A percentile compares a stretch with the other conserved stretches of the same genome.
Conservation (phyloP, 768 basidiomycete genomes). For the Termitomyces eurrhizus region DNA sequence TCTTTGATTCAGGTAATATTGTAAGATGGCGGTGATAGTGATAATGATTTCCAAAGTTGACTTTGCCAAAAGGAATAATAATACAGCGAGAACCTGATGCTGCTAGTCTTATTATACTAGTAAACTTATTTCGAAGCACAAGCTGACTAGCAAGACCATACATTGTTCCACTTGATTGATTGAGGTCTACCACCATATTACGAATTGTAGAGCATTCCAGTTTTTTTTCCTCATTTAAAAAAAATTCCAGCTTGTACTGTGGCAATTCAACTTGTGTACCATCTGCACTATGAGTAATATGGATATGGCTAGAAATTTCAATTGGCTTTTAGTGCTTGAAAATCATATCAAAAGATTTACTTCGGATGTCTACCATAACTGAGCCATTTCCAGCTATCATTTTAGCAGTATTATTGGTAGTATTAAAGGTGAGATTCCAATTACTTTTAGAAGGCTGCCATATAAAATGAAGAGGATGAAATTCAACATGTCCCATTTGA, state of each 20-base stretch:
- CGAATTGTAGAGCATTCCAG: neutral
- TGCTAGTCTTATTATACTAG: neutral
- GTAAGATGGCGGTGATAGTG: neutral
- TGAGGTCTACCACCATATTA: neutral
- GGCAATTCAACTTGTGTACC: neutral
- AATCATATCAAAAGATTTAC: neutral
- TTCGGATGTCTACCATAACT: neutral
- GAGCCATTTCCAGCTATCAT: neutral
- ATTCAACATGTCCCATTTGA: conserved; percentile 21
- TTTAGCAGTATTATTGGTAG: conserved; percentile 19
- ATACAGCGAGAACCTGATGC: neutral
- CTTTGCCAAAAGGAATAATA: neutral
- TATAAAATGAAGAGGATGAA: conserved; percentile 24
- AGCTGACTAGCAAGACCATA: neutral
- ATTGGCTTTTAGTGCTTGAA: neutral
- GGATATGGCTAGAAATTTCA: neutral
- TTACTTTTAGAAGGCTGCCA: conserved; percentile 23
- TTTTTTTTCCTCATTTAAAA: neutral
- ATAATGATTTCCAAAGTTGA: neutral
- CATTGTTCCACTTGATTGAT: conserved; percentile 3
- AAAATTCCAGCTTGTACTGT: neutral
- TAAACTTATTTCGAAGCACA: neutral
- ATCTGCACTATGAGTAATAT: neutral
- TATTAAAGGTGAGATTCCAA: conserved; percentile 24
- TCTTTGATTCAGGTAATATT: neutral